Conservation (phyloP, 208 protist genomes). For the Vickermania spadyakhi region DNA sequence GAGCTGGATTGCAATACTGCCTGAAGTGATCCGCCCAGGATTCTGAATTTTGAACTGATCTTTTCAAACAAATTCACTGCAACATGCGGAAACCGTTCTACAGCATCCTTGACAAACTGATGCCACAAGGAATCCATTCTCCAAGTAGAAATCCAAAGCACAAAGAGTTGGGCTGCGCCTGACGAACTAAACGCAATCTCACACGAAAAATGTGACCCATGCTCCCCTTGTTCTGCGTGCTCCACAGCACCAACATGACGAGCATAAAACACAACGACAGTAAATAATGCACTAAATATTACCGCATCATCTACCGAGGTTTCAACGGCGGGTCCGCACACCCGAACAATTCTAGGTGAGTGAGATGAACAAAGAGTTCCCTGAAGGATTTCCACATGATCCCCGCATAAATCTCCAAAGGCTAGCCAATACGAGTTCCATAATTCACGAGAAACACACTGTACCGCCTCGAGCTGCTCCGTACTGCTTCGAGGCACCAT, state of each 20-base stretch:
- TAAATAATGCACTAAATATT: too few relatives aligned
- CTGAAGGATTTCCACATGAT: constrained; percentile 1
- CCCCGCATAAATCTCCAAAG: constrained; percentile 19
- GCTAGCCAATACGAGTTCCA: constrained; percentile 65
- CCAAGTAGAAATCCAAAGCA: not conserved
- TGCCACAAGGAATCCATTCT: not conserved
- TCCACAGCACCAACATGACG: not conserved
- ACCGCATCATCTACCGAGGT: too few relatives aligned
- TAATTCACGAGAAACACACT: constrained; percentile 21
- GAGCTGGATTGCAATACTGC: too few relatives aligned
- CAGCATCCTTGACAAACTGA: not conserved
- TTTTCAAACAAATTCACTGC: too few relatives aligned
- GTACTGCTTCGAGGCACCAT: too few relatives aligned
- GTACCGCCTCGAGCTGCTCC: too few relatives aligned
- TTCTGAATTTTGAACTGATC: too few relatives aligned
- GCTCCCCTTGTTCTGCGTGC: not conserved
- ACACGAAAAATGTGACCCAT: not conserved
- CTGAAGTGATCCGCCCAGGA: too few relatives aligned
- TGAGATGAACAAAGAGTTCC: too few relatives aligned
- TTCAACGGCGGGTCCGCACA: too few relatives aligned
- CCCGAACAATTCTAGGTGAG: too few relatives aligned
- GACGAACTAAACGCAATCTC: not conserved
- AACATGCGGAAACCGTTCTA: not conserved
- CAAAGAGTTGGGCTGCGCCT: not conserved
- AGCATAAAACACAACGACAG: constrained; percentile 7